Base-by-base conservation (phyloP, 768 basidiomycete genomes). In the Grammothele lineata region DNA sequence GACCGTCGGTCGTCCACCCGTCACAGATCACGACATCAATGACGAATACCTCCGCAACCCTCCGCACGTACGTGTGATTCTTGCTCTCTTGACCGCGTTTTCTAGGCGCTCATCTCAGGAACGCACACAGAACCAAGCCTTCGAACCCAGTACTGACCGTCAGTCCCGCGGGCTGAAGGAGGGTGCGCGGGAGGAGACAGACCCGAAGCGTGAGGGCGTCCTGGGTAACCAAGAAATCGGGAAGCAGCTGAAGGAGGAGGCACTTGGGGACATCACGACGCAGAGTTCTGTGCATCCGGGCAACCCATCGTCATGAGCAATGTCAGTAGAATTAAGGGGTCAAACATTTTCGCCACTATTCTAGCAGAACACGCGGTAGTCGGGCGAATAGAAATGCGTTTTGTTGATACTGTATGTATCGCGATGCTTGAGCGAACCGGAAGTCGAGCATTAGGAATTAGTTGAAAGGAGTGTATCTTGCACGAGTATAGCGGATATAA, bases 41-140 rank as follows among this genome's bases (percentile, higher is more conserved):
- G 63, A 69, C n/a, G 61, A 69, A 40, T 68, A 59, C 46, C 40
- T 64, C 21, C 52, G 46, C 26, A 34, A 65, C 33, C 62, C 67
- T 32, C 67, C 67, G 25, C 44, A 59, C 37, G 66, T 65, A 43
- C 47, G 61, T 48, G 1, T 11, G 15, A 6, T 25, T 11, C 40
- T 12, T 22, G 23, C 11, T 17, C 25, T 37, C 2, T 17, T 26
- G n/a, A 27, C 22, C 36, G 21, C 19, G 3, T n/a, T 26, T 2
- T 8, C 22, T 43, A 62, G 61, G 63, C n/a, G n/a, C n/a, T n/a
- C n/a, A n/a, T n/a, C n/a, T n/a, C n/a, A n/a, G n/a, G n/a, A n/a
- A n/a, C n/a, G n/a, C n/a, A n/a, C n/a, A n/a, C n/a, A n/a, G n/a
- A n/a, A n/a, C n/a, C n/a, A n/a, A n/a, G n/a, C n/a, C n/a, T n/a